Evolutionary conservation across 2,329 filamentous ascomycete species (phyloP), one percentile per base, ranked within the genome.

Genomic region (Madurella mycetomatis): DNA sequence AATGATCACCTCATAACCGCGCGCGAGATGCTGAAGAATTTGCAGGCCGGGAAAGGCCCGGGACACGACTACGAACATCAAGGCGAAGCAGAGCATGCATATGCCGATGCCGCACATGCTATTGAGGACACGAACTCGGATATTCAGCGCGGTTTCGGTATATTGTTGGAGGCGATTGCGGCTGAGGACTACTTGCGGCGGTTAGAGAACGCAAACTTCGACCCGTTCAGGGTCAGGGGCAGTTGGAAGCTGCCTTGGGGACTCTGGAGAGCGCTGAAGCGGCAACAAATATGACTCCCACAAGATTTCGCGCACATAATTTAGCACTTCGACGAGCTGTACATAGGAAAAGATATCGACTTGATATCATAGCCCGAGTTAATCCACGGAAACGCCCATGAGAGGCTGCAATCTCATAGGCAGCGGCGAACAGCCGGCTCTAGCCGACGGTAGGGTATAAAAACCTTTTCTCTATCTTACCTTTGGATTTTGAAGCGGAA

Each of bases 1-100:
- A 95, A 95, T 66, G 94, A 99, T 68, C 94, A 99, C 71, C 76
- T 99, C 34, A 95, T 96, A 62, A 97, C 92, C 0, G 92, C 88
- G 1, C 79, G 91, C 55, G 90, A 96, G 69, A 96, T 99, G 91
- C 71, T 97, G 56, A 86, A 84, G 65, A 90, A 88, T 64, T 73
- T 96, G 17, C 83, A 83, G 51, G 84, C 83, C 4, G 90, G 91
- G 1, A 73, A 87, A 62, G 85, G 84, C 47, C 82, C 89, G 0
- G 90, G 87, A 0, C 92, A 96, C 68, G 90, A 89, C 5, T 96
- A 92, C 68, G 92, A 97, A 72, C 89, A 96, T 66, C 80, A 87
- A 57, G 82, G 84, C 31, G 90, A 96, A 66, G 84, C 84, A 48
- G 89, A 87, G 39, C 80, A 84, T 62, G 66, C 75, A 2, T 81